Base-by-base conservation (phyloP, 495 filamentous ascomycete genomes). In the Annulohypoxylon maeteangense region DNA sequence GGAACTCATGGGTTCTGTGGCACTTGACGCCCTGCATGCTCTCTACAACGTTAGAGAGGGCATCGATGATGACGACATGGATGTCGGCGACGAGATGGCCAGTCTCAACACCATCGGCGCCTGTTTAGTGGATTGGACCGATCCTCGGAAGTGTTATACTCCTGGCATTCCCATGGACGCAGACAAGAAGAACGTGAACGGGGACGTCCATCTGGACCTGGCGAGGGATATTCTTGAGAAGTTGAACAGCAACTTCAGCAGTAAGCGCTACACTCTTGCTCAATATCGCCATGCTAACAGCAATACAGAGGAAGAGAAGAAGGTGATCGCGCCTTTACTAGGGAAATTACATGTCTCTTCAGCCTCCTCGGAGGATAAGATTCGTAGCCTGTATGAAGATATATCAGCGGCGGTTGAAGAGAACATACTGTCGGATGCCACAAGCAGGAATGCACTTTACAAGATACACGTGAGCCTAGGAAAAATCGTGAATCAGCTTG, bases 61-160 rank as follows among this genome's bases (percentile, higher is more conserved):
- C 3, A 77, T 92, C 22, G 93, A 92, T 6, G 91, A 94, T 65
- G 89, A 90, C 22, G 94, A 95, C 63, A 87, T 91, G 51, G 93
- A 91, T 7, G 90, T 93, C 27, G 89, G 89, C 20, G 91, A 94
- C 54, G 87, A 93, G 72, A 97, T 95, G 87, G 90, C 95, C 1
- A 86, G 90, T 25, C 86, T 95, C 70, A 82, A 80, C 7, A 87
- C 90, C 29, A 91, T 97, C 32, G 87, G 90, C 27, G 90, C 89
- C 2, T 93, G 95, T 80, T 78, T 99, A 1, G 87, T 93, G 1
- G 95, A 99, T 76, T 99, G 95, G 95, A 98, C 95, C 3, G 95
- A 99, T 79, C 93, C 94, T 60, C 86, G 96, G 18, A 91, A 94
- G 74, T 91, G 94, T 59, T 90, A 95, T 56, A 87, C 90, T 1